A percentile compares a stretch with the other conserved stretches of the same genome.
Conservation (phyloP, 352 stramenopile species). For the Thalassiosira livingstoniorum region DNA sequence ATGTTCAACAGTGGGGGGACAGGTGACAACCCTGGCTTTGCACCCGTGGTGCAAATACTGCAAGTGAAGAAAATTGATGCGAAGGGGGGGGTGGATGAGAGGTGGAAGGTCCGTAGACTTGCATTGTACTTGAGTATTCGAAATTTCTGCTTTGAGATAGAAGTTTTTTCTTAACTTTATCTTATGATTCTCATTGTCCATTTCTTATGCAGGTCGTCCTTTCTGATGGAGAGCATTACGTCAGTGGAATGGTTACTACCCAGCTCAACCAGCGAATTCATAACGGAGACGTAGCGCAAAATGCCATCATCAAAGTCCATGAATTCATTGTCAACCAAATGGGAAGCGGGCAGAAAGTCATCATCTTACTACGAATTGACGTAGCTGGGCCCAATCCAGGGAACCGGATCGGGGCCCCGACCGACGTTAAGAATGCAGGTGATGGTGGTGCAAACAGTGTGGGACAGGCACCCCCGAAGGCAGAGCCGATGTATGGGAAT, state of each 20-base stretch:
- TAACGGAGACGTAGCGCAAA: constrained; percentile 39
- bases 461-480: constrained; percentile 6
- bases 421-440: constrained; percentile 65
- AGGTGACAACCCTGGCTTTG: constrained; percentile 53
- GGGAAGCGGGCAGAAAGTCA: constrained; percentile 63
- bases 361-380: constrained; percentile 68
- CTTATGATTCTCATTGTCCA: neutral
- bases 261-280: constrained; percentile 79
- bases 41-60: constrained; percentile 63
- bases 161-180: neutral
- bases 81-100: constrained; percentile 32
- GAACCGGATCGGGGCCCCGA: constrained; percentile 68
- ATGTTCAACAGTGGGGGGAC: constrained; percentile 47
- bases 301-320: constrained; percentile 64
- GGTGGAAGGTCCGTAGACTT: constrained; percentile 57
- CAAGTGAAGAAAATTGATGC: constrained; percentile 63
- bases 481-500: constrained; percentile 73
- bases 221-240: constrained; percentile 72
- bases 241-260: constrained; percentile 80
- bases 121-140: neutral
- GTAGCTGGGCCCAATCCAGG: constrained; percentile 43
- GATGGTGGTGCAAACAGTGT: neutral
- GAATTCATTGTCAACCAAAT: constrained; percentile 82
- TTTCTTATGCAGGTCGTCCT: constrained; percentile 51
- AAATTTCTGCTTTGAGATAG: neutral